Conservation (phyloP, 768 basidiomycete species). For the Pulveroboletus sp. region DNA sequence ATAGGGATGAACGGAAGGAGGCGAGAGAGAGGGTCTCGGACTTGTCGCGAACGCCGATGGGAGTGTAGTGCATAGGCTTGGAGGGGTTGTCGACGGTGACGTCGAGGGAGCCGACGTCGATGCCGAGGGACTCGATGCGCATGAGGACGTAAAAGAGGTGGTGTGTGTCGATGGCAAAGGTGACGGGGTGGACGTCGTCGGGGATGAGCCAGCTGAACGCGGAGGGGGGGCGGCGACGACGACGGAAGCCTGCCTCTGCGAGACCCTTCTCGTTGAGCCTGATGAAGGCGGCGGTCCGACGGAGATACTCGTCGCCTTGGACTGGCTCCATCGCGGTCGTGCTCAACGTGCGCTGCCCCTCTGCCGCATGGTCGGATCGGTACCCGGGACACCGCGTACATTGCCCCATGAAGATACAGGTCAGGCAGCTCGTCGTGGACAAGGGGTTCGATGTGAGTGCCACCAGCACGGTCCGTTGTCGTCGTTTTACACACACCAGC, state of each 20-base stretch:
- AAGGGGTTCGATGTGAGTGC: no score
- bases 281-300: constrained; percentile 66
- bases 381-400: constrained; percentile 27
- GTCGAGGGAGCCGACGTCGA: constrained; percentile 77
- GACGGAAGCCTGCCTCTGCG: constrained; percentile 58
- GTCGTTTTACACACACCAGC: no score
- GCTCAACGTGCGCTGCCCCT: constrained; percentile 21
- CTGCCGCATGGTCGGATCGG: constrained; percentile 13
- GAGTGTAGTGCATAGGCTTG: constrained; percentile 72
- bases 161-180: constrained; percentile 70
- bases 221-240: constrained; percentile 47
- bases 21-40: constrained; percentile 72
- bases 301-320: constrained; percentile 72
- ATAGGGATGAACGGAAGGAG: constrained; percentile 73
- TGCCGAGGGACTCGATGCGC: constrained; percentile 77
- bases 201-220: constrained; percentile 55
- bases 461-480: no score
- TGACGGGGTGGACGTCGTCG: constrained; percentile 40
- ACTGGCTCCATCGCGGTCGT: constrained; percentile 44
- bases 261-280: constrained; percentile 67
- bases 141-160: constrained; percentile 87
- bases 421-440: no score
- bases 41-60: constrained; percentile 49
- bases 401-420: no score
- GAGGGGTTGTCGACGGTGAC: constrained; percentile 68